phyloP scores from a whole-genome alignment of 345 rosid species.

The Ceriops tagal region DNA sequence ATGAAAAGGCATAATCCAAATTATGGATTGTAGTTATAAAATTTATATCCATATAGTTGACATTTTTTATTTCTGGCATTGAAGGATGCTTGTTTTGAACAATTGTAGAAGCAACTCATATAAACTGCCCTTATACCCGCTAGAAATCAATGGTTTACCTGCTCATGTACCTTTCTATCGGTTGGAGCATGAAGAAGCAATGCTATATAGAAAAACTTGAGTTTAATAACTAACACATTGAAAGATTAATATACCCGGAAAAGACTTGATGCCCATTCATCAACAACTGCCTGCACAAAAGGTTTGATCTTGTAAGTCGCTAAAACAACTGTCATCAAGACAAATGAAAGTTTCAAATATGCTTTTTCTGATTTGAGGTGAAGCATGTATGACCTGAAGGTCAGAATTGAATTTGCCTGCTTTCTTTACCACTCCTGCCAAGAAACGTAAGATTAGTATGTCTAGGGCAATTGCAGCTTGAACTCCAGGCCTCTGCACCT shows the following conservation, averaged over 20 bases:
- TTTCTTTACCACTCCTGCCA: constrained; percentile 68
- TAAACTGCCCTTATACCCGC: too few species aligned
- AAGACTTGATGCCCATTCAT: constrained; percentile 97
- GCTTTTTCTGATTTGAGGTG: neutral
- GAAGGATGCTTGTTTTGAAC: too few species aligned
- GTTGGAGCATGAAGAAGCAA: neutral
- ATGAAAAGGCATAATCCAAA: too few species aligned
- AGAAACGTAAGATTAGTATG: constrained; percentile 68
- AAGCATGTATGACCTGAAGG: constrained; percentile 50
- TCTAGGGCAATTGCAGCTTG: constrained; percentile 90
- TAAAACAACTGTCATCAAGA: neutral
- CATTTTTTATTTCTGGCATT: too few species aligned
- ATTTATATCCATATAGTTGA: too few species aligned
- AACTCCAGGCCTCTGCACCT: constrained; percentile 96
- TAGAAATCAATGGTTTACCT: too few species aligned
- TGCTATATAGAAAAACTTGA: neutral
- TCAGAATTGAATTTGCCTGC: constrained; percentile 74
- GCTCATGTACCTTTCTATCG: neutral
- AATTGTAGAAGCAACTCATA: too few species aligned
- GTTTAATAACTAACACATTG: constrained; percentile 7
- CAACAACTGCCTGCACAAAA: constrained; percentile 75
- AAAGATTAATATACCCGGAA: constrained; percentile 57
- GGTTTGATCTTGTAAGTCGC: constrained; percentile 22
- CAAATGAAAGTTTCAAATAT: too few species aligned
- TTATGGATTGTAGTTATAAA: too few species aligned